phyloP scores from a whole-genome alignment of 1,139 yeast genomes.

The Blastobotrys petasosporus region DNA sequence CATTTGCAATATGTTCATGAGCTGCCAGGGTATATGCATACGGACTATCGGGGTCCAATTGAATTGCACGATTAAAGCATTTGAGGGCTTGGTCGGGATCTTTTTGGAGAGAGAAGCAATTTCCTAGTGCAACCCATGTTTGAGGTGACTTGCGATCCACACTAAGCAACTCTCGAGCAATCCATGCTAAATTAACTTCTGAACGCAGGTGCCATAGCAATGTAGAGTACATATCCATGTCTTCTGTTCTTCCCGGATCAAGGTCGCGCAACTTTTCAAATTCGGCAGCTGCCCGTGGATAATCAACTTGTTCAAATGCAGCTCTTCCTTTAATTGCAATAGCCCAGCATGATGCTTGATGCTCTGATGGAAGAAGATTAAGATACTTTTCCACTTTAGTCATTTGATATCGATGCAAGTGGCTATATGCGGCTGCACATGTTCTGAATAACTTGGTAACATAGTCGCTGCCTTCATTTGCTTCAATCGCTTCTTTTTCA shows the following conservation, averaged over 20 bases:
- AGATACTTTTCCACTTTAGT: constrained; percentile 67
- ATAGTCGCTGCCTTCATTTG: constrained; percentile 40
- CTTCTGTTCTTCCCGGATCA: constrained; percentile 78
- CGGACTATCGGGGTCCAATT: constrained; percentile 64
- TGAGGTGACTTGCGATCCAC: constrained; percentile 62
- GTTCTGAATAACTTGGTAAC: constrained; percentile 49
- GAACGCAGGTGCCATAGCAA: constrained; percentile 88
- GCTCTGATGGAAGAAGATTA: constrained; percentile 56
- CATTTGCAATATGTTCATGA: constrained; percentile 83
- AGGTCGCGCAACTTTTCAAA: constrained; percentile 57
- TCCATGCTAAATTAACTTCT: constrained; percentile 69
- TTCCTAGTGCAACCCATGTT: constrained; percentile 92
- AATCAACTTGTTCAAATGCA: constrained; percentile 83
- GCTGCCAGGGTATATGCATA: constrained; percentile 93
- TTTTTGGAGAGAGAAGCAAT: constrained; percentile 72
- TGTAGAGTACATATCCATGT: constrained; percentile 89
- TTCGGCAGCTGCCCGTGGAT: constrained; percentile 63
- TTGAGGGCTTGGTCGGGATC: constrained; percentile 90
- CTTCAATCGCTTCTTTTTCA: constrained; percentile 1
- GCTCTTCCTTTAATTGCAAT: constrained; percentile 71
- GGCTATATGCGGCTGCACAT: constrained; percentile 56
- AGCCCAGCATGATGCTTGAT: constrained; percentile 80
- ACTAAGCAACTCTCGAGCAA: constrained; percentile 77
- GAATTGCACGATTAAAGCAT: constrained; percentile 77
- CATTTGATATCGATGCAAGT: background rate